These are phyloP conservation scores for Microsporum audouinii DNA, from an alignment of 2,329 filamentous ascomycete genomes.

Conservation along the genomic window DNA sequence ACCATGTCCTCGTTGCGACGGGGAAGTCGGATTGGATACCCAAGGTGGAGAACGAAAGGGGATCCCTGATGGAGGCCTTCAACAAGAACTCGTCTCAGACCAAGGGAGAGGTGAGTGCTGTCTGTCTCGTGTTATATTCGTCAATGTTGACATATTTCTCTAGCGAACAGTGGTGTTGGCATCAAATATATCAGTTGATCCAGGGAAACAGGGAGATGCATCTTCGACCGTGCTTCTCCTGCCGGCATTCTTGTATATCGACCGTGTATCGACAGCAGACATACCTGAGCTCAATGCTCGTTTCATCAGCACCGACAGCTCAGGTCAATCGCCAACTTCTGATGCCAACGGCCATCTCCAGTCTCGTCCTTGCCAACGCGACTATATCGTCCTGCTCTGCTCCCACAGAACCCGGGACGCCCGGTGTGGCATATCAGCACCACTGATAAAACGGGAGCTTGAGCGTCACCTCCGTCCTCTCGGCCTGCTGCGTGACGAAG, in stretches of 20 bases:
- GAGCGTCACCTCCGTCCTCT: slow-evolving; percentile 78
- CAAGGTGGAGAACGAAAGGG: slow-evolving; percentile 76
- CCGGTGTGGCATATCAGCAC: slow-evolving; percentile 86
- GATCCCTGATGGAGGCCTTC: slow-evolving; percentile 70
- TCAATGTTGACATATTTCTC: background rate
- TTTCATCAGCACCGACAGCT: slow-evolving; percentile 49
- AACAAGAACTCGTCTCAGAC: slow-evolving; percentile 29
- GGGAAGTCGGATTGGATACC: slow-evolving; percentile 90
- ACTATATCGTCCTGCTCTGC: slow-evolving; percentile 81
- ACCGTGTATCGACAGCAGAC: slow-evolving; percentile 65
- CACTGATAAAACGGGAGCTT: slow-evolving; percentile 75
- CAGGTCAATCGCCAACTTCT: slow-evolving; percentile 16
- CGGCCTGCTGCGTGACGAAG: slow-evolving; percentile 72
- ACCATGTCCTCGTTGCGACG: slow-evolving; percentile 82
- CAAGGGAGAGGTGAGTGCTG: background rate
- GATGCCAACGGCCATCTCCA: slow-evolving; percentile 35
- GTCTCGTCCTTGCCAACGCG: slow-evolving; percentile 63
- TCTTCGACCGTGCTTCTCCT: slow-evolving; percentile 60
- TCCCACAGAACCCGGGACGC: slow-evolving; percentile 85
- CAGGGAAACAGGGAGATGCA: slow-evolving; percentile 43
- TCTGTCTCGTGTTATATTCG: background rate
- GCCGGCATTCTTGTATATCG: slow-evolving; percentile 72
- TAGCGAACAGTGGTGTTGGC: slow-evolving; percentile 82
- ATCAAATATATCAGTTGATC: slow-evolving; percentile 77
- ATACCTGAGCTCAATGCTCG: slow-evolving; percentile 59